Base-by-base conservation (phyloP, 2,329 filamentous ascomycete genomes). In the Ciborinia camelliae region DNA sequence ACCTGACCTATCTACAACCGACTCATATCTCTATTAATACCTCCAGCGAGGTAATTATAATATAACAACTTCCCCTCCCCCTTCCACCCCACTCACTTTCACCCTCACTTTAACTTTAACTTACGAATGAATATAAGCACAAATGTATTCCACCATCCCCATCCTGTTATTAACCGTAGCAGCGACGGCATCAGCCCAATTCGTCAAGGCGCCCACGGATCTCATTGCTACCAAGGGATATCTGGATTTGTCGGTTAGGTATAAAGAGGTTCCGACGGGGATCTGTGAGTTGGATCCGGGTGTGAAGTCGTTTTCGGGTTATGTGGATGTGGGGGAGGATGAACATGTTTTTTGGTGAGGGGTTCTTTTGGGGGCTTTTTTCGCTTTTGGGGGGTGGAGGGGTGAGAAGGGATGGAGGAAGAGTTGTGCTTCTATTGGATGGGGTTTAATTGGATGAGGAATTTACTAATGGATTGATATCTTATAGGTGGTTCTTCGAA, bases 241-340 rank as follows among this genome's bases (percentile, higher is more conserved):
- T 65, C 75, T 78, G 32, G 75, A 74, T 28, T 70, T 81, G 48
- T 75, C 76, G 0, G 78, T 82, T 28, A 75, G 80, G 41, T 82
- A 81, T 72, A 82, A 82, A 69, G 73, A 81, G 67, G 80, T 81
- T 0, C 79, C 79, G 0, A 73, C 75, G 2, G 79, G 79, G 20
- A 80, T 79, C 50, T 81, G 80, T 69, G 80, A 81, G 71, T 71
- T 76, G 28, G 76, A 78, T 67, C 77, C 77, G 1, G 63, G 73
- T 28, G 77, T 80, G 47, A 79, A 78, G 72, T 77, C 75, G 65
- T 80, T 76, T 67, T 76, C 76, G 41, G 79, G 79, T 9, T 80
- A 79, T 68, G 78, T 76, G 35, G 79, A 80, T 71, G 76, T 80
- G 4, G 73, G 70, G 2, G 73, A 74, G 60, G 68, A 77, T 65